Evolutionary conservation across 805 yeast genomes (phyloP).

Genomic region (Wickerhamiella spandovensis): DNA sequence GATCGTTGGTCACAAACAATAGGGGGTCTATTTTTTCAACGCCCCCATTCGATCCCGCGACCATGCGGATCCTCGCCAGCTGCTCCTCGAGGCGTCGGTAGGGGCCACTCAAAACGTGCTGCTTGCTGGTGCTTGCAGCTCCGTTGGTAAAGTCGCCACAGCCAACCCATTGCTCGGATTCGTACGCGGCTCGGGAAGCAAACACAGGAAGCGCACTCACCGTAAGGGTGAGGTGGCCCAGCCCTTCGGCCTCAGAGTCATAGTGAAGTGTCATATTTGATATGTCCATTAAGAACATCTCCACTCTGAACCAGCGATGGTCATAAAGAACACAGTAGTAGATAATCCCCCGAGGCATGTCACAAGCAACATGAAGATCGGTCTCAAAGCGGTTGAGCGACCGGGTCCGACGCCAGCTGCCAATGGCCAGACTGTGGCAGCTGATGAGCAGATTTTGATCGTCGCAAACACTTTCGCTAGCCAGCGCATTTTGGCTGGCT

Average conservation of each 20-base stretch:
- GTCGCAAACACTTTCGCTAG: background rate
- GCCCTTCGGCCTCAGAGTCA: background rate
- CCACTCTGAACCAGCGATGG: background rate
- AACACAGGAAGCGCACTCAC: background rate
- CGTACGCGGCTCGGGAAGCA: background rate
- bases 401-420: slow-evolving; percentile 1
- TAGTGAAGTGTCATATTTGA: background rate
- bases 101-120: background rate
- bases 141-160: slow-evolving; percentile 4
- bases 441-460: background rate
- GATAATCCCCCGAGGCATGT: background rate
- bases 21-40: background rate
- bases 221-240: background rate
- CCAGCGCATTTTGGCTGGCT: background rate
- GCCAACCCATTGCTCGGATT: background rate
- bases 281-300: background rate
- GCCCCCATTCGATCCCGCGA: background rate
- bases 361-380: background rate
- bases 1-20: background rate
- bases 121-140: background rate
- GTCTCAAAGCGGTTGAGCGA: background rate
- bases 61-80: background rate
- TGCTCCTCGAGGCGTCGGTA: background rate
- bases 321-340: background rate
- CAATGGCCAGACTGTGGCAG: slow-evolving; percentile 1